A percentile compares a stretch with the other conserved stretches of the same genome.
Evolutionary conservation across 164 flowering plant species (phyloP).

Genomic region (Nymphaea colorata): DNA sequence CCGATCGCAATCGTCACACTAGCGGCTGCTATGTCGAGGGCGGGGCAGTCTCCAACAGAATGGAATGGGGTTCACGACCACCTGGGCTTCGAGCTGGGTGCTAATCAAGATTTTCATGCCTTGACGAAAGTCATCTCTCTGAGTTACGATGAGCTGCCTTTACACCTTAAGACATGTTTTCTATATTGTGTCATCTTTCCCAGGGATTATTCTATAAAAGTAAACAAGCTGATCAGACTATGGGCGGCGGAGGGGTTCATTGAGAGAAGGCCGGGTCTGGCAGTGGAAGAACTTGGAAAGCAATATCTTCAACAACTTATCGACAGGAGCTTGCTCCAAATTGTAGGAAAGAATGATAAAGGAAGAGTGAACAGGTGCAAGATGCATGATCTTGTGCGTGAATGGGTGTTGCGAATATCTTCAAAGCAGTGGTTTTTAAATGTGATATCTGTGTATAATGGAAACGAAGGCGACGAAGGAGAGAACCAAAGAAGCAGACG

Average conservation of each 20-base stretch:
- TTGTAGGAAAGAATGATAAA: not conserved
- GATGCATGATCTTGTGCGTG: too few relatives aligned
- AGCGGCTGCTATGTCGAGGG: too few relatives aligned
- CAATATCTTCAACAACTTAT: not conserved
- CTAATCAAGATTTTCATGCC: not conserved
- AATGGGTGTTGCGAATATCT: too few relatives aligned
- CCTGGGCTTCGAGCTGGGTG: not conserved
- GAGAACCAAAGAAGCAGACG: not conserved
- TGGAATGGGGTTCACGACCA: not conserved
- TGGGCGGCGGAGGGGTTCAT: not conserved
- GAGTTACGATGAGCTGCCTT: not conserved
- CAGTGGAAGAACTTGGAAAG: not conserved
- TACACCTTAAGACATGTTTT: not conserved
- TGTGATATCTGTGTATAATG: too few relatives aligned
- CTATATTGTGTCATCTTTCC: not conserved
- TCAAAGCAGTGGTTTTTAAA: too few relatives aligned
- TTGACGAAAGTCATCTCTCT: not conserved
- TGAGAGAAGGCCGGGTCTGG: not conserved
- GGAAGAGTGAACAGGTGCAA: too few relatives aligned
- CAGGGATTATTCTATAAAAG: not conserved
- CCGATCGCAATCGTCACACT: too few relatives aligned
- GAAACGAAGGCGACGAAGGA: too few relatives aligned
- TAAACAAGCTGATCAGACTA: not conserved
- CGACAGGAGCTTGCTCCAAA: not conserved
- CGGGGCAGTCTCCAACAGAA: not conserved